Percentiles rank a stretch among this genome's conserved stretches.
These are phyloP conservation scores for Aspergillus fijiensis DNA, from an alignment of 2,329 filamentous ascomycete species.

Conservation along the genomic window DNA sequence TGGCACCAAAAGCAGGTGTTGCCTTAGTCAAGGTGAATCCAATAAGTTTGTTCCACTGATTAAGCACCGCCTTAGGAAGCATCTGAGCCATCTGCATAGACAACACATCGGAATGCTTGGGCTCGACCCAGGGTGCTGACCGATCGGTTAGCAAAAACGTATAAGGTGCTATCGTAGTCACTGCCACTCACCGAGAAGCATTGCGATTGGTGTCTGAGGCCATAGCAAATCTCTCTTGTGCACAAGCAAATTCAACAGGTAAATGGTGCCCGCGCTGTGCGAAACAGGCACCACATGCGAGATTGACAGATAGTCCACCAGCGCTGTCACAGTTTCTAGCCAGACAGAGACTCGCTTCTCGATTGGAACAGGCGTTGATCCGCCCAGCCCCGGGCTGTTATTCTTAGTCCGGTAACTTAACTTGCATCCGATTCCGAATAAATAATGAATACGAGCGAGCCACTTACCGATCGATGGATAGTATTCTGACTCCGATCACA, in stretches of 20 bases:
- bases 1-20: background rate
- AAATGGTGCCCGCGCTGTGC: slow-evolving; percentile 2
- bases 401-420: background rate
- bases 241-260: background rate
- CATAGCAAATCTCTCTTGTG: background rate
- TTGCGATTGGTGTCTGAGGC: background rate
- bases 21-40: background rate
- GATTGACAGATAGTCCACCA: slow-evolving; percentile 1
- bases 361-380: background rate
- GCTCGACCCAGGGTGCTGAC: background rate
- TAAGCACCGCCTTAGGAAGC: background rate
- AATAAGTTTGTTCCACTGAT: slow-evolving; percentile 1
- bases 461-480: slow-evolving; percentile 1
- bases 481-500: background rate
- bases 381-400: background rate
- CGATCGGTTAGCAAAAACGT: background rate
- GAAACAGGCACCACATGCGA: background rate
- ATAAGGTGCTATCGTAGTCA: too few relatives aligned
- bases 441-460: background rate
- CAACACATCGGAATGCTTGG: slow-evolving; percentile 2
- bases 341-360: background rate
- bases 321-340: background rate
- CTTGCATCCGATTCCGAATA: too few relatives aligned
- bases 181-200: background rate
- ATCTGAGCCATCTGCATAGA: slow-evolving; percentile 4